These are phyloP conservation scores for Rubroboletus pulcherrimus DNA, from an alignment of 768 basidiomycete species.

Conservation along the genomic window DNA sequence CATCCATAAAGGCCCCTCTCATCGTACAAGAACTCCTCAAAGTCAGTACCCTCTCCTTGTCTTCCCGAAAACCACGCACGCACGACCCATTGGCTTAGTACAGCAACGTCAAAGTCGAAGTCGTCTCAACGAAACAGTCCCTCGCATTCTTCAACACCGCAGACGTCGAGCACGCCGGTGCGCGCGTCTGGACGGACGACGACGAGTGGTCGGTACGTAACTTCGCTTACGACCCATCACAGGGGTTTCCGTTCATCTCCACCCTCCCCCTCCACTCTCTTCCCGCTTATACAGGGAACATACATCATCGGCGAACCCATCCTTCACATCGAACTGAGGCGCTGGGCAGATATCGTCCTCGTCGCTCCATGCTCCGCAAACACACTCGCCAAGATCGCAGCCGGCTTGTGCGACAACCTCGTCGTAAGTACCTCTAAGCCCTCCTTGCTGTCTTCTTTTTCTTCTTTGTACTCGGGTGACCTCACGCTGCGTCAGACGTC, in stretches of 20 bases:
- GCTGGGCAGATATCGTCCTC: conserved; percentile 95
- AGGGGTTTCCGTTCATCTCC: background rate
- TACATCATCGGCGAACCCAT: conserved; percentile 87
- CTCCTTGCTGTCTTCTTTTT: background rate
- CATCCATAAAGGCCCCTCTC: conserved; percentile 88
- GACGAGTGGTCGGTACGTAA: conserved; percentile 87
- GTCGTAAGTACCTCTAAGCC: conserved; percentile 40
- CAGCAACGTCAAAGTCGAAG: conserved; percentile 69
- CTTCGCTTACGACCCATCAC: no score
- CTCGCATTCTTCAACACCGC: conserved; percentile 68
- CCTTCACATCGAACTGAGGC: conserved; percentile 88
- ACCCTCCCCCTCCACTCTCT: background rate
- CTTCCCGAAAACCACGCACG: background rate
- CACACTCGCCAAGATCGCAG: conserved; percentile 88
- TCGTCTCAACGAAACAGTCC: conserved; percentile 77
- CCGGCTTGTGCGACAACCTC: conserved; percentile 87
- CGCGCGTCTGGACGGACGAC: conserved; percentile 80
- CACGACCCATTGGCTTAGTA: conserved; percentile 46
- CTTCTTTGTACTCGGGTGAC: background rate
- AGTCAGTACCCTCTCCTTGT: conserved; percentile 41
- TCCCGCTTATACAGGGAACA: conserved; percentile 44
- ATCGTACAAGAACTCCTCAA: conserved; percentile 74
- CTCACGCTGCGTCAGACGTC: conserved; percentile 48
- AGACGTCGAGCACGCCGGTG: conserved; percentile 48
- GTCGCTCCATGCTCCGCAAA: conserved; percentile 97